These are phyloP conservation scores for Penicillium vulpinum DNA, from an alignment of 2,329 filamentous ascomycete genomes.

Conservation along the genomic window DNA sequence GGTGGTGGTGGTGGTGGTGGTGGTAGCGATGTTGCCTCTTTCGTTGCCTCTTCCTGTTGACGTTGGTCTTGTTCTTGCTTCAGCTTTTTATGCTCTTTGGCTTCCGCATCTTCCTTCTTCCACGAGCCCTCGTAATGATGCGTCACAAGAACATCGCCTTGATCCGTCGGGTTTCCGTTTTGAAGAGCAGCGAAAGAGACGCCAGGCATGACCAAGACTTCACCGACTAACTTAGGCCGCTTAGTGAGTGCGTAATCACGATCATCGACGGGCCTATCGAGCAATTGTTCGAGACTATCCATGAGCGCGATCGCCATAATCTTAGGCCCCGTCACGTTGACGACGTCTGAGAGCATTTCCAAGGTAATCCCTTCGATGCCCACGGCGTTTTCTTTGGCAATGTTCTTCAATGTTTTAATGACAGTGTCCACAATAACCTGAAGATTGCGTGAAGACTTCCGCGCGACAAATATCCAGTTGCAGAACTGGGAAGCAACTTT, in stretches of 20 bases:
- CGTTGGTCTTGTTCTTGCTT: not conserved
- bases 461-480: conserved; percentile 26
- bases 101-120: conserved; percentile 19
- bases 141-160: conserved; percentile 14
- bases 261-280: conserved; percentile 22
- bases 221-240: conserved; percentile 24
- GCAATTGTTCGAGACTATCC: conserved; percentile 17
- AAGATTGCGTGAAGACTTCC: conserved; percentile 21
- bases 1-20: not conserved
- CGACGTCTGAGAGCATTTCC: conserved; percentile 30
- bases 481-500: conserved; percentile 24
- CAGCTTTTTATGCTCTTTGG: conserved; percentile 19
- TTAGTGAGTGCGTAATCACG: conserved; percentile 25
- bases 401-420: conserved; percentile 16
- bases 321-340: conserved; percentile 30
- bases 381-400: conserved; percentile 19
- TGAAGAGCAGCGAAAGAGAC: conserved; percentile 27
- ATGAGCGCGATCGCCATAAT: conserved; percentile 29
- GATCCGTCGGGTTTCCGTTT: conserved; percentile 22
- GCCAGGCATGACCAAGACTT: conserved; percentile 30
- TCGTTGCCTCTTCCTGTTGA: not conserved
- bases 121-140: conserved; percentile 24
- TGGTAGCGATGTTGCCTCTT: not conserved
- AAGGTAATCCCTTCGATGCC: conserved; percentile 17
- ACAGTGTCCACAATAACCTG: conserved; percentile 22